A percentile compares a stretch with the other conserved stretches of the same genome.
Conservation (phyloP, 1,284 basidiomycete genomes). For the Austroboletus olivaceoglutinosus region DNA sequence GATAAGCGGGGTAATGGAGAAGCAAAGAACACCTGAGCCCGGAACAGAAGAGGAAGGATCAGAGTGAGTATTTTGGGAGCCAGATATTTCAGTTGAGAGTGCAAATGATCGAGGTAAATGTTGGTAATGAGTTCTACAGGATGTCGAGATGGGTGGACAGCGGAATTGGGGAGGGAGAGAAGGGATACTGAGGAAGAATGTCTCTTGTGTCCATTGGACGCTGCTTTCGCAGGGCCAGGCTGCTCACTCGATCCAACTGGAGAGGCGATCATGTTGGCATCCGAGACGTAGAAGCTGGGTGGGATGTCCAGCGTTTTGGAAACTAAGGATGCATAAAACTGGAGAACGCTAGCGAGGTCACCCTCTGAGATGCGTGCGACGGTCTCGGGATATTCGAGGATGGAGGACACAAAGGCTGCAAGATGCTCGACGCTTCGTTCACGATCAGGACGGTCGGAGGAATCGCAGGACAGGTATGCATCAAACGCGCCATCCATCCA, state of each 20-base stretch:
- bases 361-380: constrained; percentile 58
- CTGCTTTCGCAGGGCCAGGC: constrained; percentile 23
- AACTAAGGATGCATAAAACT: constrained; percentile 58
- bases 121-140: constrained; percentile 59
- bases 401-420: constrained; percentile 51
- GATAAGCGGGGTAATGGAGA: constrained; percentile 65
- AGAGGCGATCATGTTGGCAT: constrained; percentile 27
- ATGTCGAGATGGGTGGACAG: constrained; percentile 35
- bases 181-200: constrained; percentile 40
- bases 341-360: constrained; percentile 49
- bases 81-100: constrained; percentile 55
- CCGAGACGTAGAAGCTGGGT: constrained; percentile 21
- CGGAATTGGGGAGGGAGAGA: constrained; percentile 21
- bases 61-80: constrained; percentile 49
- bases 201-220: constrained; percentile 49
- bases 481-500: constrained; percentile 68
- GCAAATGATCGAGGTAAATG: constrained; percentile 64
- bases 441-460: constrained; percentile 50
- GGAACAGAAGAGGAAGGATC: constrained; percentile 70
- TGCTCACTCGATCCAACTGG: constrained; percentile 27
- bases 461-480: constrained; percentile 42
- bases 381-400: constrained; percentile 50
- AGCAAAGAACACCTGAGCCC: constrained; percentile 59
- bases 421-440: constrained; percentile 61
- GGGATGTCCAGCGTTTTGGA: constrained; percentile 49